Evolutionary conservation across 176 grass and related monocot species (phyloP).

Genomic region (Elaeis guineensis): DNA sequence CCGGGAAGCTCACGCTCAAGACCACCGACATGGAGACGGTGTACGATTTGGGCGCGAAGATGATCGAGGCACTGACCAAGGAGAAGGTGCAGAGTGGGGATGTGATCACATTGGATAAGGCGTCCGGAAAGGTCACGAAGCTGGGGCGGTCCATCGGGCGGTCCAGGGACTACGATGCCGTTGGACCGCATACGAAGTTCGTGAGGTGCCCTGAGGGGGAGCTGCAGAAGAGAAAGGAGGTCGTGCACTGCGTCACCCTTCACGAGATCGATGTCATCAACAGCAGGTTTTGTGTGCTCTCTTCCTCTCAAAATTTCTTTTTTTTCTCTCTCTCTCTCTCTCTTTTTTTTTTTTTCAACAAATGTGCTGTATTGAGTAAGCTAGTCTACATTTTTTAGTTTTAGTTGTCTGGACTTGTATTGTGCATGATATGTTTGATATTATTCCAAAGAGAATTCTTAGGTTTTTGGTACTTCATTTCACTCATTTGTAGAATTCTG

Average conservation of each 20-base stretch:
- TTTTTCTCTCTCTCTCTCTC: too few species aligned
- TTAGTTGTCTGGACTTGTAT: too few species aligned
- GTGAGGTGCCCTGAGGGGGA: conserved; percentile 90
- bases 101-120: conserved; percentile 77
- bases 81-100: conserved; percentile 98
- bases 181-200: conserved; percentile 79
- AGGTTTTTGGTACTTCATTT: too few species aligned
- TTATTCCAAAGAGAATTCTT: too few species aligned
- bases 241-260: conserved; percentile 87
- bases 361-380: too few species aligned
- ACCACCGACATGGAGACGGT: conserved; percentile 96
- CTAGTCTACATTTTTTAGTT: too few species aligned
- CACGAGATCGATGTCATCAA: conserved; percentile 99
- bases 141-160: conserved; percentile 79
- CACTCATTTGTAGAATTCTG: too few species aligned
- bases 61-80: conserved; percentile 89
- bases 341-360: neutral
- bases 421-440: too few species aligned
- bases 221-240: conserved; percentile 95
- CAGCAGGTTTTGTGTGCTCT: conserved; percentile 48
- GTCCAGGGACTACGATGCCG: conserved; percentile 78
- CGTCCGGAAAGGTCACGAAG: conserved; percentile 78
- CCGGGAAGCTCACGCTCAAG: conserved; percentile 78
- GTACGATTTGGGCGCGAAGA: conserved; percentile 88
- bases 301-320: neutral